Evolutionary conservation across 371 early-diverging fungal genomes (phyloP), one percentile per base, ranked within the genome.

Genomic region (Cladochytrium tenue): DNA sequence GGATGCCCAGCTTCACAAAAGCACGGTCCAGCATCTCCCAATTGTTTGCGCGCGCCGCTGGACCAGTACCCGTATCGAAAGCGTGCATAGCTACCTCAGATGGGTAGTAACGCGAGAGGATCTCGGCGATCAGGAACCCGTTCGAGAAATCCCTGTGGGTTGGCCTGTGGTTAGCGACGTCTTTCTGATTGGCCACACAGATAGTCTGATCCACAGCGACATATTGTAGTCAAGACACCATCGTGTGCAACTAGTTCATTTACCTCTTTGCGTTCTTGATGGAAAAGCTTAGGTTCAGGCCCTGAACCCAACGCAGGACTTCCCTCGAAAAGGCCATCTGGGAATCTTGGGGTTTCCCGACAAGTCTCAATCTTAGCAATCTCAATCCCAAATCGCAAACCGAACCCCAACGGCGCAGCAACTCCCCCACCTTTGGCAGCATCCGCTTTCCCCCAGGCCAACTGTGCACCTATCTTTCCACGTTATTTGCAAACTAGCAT

Each of bases 41-140:
- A 58, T 80, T 80, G 66, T 73, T 75, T 43, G 73, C 74, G 51
- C 72, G 73, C 33, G 78, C 78, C 2, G 65, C 69, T 10, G 67
- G 56, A 1, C 75, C 78, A 20, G 70, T 76, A 0, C 81, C 81
- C 1, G 76, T 77, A 63, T 80, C 81, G 66, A 72, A 80, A 23
- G 64, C 62, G 67, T 80, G 81, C 74, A 80, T 72, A 32, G 67
- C 69, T 13, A 79, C 70, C n/a, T 73, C 73, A 0, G 53, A 50
- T 0, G 76, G 77, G 53, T 76, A 73, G 61, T 78, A 79, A 53
- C 71, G 68, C 17, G 74, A 71, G n/a, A 81, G 71, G 28, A 81
- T 79, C 57, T 81, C 82, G 20, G 79, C 82, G 32, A 81, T 64
- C 17, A 81, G 69, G 60, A 74, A 78, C 10, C 82, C 82, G 62